Percentiles rank a stretch among this genome's conserved stretches.
These are phyloP conservation scores for Eutypa lata DNA, from an alignment of 2,329 filamentous ascomycete species.

Conservation along the genomic window DNA sequence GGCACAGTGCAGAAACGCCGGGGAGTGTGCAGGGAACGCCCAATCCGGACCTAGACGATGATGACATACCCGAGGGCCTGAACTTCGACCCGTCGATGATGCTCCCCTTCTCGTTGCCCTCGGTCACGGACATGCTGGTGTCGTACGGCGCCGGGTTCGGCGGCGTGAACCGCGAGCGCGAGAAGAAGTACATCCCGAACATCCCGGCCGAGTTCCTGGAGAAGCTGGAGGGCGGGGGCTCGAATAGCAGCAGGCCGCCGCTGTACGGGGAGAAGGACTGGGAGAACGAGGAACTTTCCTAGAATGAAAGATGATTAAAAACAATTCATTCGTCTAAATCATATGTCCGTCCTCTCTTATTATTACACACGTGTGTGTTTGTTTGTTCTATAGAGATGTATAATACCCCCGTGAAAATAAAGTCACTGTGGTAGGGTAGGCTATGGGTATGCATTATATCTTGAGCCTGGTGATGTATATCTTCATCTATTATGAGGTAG, in stretches of 20 bases:
- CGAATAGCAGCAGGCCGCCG: constrained; percentile 37
- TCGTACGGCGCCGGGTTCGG: constrained; percentile 94
- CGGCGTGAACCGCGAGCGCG: constrained; percentile 84
- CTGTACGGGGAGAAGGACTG: constrained; percentile 64
- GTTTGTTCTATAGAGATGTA: too few species aligned
- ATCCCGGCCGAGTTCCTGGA: constrained; percentile 90
- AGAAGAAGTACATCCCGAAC: constrained; percentile 92
- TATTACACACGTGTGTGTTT: too few species aligned
- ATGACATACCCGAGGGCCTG: constrained; percentile 71
- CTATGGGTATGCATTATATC: too few species aligned
- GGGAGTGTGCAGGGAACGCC: constrained; percentile 40
- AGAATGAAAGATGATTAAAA: too few species aligned
- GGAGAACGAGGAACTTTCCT: constrained; percentile 53
- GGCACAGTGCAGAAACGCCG: constrained; percentile 39
- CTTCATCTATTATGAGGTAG: too few species aligned
- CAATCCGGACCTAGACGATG: constrained; percentile 50
- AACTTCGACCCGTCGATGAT: constrained; percentile 87
- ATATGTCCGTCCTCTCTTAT: too few species aligned
- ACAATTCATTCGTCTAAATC: too few species aligned
- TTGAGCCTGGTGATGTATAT: too few species aligned
- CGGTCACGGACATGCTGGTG: constrained; percentile 95
- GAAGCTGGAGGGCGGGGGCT: constrained; percentile 67
- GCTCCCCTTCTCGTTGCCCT: constrained; percentile 91
- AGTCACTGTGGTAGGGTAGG: too few species aligned
- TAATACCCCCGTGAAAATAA: too few species aligned